Percentiles rank a stretch among this genome's conserved stretches.
Evolutionary conservation across 2,329 filamentous ascomycete genomes (phyloP).

Genomic region (Cordyceps fumosorosea): DNA sequence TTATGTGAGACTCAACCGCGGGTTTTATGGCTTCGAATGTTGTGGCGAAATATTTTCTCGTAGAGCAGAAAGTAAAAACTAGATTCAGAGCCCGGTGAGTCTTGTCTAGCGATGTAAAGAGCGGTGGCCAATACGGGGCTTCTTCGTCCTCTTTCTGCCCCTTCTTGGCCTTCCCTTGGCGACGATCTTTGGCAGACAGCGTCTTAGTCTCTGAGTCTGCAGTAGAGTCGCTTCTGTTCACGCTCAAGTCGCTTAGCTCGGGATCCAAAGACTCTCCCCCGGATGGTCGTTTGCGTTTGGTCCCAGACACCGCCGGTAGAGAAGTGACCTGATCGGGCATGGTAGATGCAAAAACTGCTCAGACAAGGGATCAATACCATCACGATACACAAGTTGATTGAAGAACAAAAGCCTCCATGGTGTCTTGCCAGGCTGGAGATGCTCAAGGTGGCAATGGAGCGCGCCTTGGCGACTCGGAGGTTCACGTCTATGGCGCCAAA

Average conservation of each 20-base stretch:
- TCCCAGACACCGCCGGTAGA: neutral
- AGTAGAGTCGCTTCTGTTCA: neutral
- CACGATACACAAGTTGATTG: neutral
- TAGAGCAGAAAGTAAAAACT: conserved; percentile 91
- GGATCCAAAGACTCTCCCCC: neutral
- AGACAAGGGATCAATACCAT: neutral
- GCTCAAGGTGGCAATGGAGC: neutral
- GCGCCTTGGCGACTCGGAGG: neutral
- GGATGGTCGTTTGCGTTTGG: conserved; percentile 7
- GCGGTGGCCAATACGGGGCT: conserved; percentile 59
- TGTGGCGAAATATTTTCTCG: conserved; percentile 84
- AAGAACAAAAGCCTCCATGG: neutral
- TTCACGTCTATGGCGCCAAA: conserved; percentile 12
- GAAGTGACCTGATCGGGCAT: neutral
- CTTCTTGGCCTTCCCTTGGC: neutral
- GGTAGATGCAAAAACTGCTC: neutral
- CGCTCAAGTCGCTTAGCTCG: neutral
- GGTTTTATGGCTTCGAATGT: conserved; percentile 84
- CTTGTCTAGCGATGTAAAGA: conserved; percentile 65
- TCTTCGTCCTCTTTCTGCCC: conserved; percentile 13
- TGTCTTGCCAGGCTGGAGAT: neutral
- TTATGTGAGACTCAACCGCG: conserved; percentile 77
- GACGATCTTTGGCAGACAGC: neutral
- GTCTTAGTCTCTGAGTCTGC: conserved; percentile 8
- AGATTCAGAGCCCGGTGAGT: conserved; percentile 82